Conservation (phyloP, 179 eudicot species). For the Spinacia oleracea region DNA sequence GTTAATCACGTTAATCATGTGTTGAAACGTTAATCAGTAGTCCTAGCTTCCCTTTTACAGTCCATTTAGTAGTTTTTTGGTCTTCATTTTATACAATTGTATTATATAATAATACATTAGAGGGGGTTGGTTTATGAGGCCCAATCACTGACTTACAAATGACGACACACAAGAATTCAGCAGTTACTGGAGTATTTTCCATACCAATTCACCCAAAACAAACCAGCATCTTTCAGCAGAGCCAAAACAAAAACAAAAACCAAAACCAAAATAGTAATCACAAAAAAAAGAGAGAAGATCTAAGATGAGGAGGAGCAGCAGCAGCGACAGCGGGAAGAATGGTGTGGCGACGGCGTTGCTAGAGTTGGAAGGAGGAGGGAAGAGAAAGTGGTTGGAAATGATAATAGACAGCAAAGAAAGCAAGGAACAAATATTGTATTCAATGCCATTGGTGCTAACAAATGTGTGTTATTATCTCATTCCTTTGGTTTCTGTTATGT, state of each 20-base stretch:
- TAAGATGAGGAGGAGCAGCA: background rate
- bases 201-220: no score
- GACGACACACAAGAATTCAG: no score
- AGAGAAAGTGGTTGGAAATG: slow-evolving; percentile 10
- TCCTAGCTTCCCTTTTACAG: no score
- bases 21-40: no score
- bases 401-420: slow-evolving; percentile 21
- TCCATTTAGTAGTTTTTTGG: no score
- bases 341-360: background rate
- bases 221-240: background rate
- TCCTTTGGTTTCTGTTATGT: slow-evolving; percentile 58
- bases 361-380: background rate
- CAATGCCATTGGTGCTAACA: slow-evolving; percentile 27
- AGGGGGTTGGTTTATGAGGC: no score
- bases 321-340: background rate
- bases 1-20: no score
- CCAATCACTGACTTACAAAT: no score
- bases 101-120: no score
- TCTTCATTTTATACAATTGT: no score
- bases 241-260: background rate
- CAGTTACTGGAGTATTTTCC: no score
- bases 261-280: background rate
- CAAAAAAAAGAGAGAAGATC: background rate
- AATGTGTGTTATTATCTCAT: slow-evolving; percentile 29
- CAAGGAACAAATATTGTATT: slow-evolving; percentile 19